Conservation (phyloP, 202 grass and related monocot genomes). For the Saccharum hybrid region DNA sequence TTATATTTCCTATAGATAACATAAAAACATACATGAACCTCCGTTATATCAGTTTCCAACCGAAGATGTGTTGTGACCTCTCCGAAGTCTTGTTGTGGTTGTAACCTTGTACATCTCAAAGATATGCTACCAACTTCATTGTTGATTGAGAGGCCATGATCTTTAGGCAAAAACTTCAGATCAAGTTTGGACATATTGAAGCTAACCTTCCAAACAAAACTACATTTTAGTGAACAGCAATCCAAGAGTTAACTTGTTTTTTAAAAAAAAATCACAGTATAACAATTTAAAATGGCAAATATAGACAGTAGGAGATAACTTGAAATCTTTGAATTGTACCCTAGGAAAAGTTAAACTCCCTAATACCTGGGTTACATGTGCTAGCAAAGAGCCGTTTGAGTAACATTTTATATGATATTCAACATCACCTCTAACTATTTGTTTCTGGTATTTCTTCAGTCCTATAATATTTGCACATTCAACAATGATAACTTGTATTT, state of each 20-base stretch:
- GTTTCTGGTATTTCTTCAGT: background rate
- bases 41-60: slow-evolving; percentile 72
- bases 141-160: slow-evolving; percentile 65
- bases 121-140: slow-evolving; percentile 83
- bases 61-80: slow-evolving; percentile 67
- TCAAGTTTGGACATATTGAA: slow-evolving; percentile 99
- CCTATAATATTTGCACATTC: slow-evolving; percentile 2
- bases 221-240: slow-evolving; percentile 72
- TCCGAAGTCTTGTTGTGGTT: slow-evolving; percentile 51
- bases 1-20: slow-evolving; percentile 28
- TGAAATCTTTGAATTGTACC: slow-evolving; percentile 18
- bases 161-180: slow-evolving; percentile 85
- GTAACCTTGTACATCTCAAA: slow-evolving; percentile 66
- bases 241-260: slow-evolving; percentile 1
- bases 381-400: background rate
- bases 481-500: background rate
- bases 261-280: background rate
- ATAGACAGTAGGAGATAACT: slow-evolving; percentile 23
- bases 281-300: slow-evolving; percentile 40
- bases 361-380: slow-evolving; percentile 15
- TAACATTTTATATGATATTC: slow-evolving; percentile 25
- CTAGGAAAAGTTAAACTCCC: background rate
- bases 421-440: background rate
- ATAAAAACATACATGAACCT: slow-evolving; percentile 77
- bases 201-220: slow-evolving; percentile 99